Base-by-base conservation (phyloP, 2,329 filamentous ascomycete genomes). In the Zelopaecilomyces penicillatus region DNA sequence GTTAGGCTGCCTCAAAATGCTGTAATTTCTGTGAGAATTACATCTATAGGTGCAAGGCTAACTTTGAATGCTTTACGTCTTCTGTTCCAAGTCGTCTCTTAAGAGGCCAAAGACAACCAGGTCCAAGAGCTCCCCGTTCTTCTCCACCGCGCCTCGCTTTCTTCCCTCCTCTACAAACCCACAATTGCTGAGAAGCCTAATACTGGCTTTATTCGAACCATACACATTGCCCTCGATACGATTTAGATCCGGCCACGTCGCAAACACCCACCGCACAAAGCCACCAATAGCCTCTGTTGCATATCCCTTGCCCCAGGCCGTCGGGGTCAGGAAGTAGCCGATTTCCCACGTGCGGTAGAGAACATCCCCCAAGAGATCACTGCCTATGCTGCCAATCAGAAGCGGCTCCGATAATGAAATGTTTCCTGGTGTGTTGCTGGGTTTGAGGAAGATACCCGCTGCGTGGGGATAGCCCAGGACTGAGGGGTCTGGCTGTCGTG, bases 261-360 rank as follows among this genome's bases (percentile, higher is more conserved):
- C 56, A 47, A 77, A 74, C 3, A 64, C 59, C 70, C 72, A 77
- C 27, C 51, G 54, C 11, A 58, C 53, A 41, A 75, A 66, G 1
- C 50, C 69, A 3, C 30, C 39, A 3, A 65, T 46, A 10, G 65
- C 70, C 49, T 67, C 69, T 1, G 62, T 67, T 44, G 61, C 65
- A 45, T 71, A 64, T 1, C 74, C 74, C 30, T 61, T 62, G 1
- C 73, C 70, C 73, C 73, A 73, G 39, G 62, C 57, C 8, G 57
- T 51, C 33, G 58, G 60, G 1, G 61, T 65, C 27, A 73, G 34
- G 65, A 68, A 75, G 59, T 76, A 78, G 4, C 73, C 74, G 1
- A 77, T 5, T 58, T 76, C 70, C 54, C 65, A 64, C 4, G 65
- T 70, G 39, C 64, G 61, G 50, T 62, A 64, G 46, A 71, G 61